Evolutionary conservation across 1,139 yeast genomes (phyloP).

Genomic region (Barnettozyma hawaiiensis): DNA sequence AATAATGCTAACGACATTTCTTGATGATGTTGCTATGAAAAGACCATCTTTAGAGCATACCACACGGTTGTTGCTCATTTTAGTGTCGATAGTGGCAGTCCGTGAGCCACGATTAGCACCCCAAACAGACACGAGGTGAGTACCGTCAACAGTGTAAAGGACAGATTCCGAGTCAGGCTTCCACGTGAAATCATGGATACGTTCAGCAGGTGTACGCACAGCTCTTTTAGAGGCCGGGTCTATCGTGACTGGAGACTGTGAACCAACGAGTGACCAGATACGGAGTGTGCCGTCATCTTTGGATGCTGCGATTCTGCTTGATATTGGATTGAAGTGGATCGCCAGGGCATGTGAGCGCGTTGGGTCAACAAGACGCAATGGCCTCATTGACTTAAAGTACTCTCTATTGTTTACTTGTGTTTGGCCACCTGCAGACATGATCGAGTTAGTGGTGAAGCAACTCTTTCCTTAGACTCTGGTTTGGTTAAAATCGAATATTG

Average conservation of each 20-base stretch:
- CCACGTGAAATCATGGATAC: background rate
- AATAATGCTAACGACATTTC: background rate
- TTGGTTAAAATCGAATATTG: background rate
- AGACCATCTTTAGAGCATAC: background rate
- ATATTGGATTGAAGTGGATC: background rate
- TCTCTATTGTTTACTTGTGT: background rate
- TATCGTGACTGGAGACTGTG: conserved; percentile 1
- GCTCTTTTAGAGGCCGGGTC: background rate
- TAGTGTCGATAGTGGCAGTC: background rate
- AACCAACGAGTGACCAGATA: conserved; percentile 1
- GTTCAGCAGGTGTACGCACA: background rate
- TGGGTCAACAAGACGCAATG: background rate
- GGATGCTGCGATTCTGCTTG: background rate
- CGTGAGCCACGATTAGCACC: background rate
- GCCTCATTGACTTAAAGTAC: background rate
- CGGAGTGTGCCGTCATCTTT: conserved; percentile 3
- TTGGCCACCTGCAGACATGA: background rate
- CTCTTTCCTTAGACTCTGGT: background rate
- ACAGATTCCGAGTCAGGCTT: background rate
- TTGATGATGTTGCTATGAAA: background rate
- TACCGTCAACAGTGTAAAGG: conserved; percentile 4
- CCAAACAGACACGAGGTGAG: background rate
- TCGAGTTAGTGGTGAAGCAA: background rate
- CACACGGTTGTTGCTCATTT: background rate
- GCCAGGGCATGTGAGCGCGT: background rate